Percentiles rank a stretch among this genome's conserved stretches.
Conservation (phyloP, 2,329 filamentous ascomycete genomes). For the Macrophomina pseudophaseolina region DNA sequence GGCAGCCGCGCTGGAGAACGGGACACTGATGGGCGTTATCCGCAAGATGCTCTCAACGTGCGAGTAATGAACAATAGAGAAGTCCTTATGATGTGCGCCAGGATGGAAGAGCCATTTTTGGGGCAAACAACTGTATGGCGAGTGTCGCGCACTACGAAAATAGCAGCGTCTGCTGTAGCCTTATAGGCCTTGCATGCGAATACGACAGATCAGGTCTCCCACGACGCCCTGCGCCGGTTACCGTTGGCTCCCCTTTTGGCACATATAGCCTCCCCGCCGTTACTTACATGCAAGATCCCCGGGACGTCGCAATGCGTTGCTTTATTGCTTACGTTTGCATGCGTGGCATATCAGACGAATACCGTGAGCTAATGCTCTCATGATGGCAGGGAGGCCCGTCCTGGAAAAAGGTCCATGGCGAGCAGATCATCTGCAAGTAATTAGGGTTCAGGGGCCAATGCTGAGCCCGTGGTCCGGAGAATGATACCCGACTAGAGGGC, state of each 20-base stretch:
- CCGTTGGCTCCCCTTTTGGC: neutral
- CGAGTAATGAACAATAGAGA: conserved; percentile 50
- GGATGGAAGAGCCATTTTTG: neutral
- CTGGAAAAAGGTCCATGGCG: conserved; percentile 15
- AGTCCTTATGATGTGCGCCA: conserved; percentile 16
- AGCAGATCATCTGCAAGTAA: conserved; percentile 27
- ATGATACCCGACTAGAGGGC: conserved; percentile 23
- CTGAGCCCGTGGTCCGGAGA: conserved; percentile 20
- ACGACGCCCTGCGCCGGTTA: neutral
- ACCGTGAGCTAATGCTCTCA: conserved; percentile 17
- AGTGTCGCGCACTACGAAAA: conserved; percentile 9
- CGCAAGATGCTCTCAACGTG: conserved; percentile 94
- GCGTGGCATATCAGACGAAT: neutral
- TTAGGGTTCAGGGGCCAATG: conserved; percentile 22
- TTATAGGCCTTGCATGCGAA: conserved; percentile 13
- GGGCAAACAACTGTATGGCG: neutral
- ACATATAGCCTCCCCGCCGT: neutral
- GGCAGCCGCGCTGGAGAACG: conserved; percentile 92
- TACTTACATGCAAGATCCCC: neutral
- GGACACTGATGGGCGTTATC: conserved; percentile 83
- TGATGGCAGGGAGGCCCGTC: conserved; percentile 11
- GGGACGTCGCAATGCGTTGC: neutral
- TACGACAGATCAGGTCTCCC: conserved; percentile 14
- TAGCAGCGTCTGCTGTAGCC: conserved; percentile 20
- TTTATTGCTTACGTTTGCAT: neutral